Evolutionary conservation across 2,329 filamentous ascomycete species (phyloP).

Genomic region (Verticillium dahliae): DNA sequence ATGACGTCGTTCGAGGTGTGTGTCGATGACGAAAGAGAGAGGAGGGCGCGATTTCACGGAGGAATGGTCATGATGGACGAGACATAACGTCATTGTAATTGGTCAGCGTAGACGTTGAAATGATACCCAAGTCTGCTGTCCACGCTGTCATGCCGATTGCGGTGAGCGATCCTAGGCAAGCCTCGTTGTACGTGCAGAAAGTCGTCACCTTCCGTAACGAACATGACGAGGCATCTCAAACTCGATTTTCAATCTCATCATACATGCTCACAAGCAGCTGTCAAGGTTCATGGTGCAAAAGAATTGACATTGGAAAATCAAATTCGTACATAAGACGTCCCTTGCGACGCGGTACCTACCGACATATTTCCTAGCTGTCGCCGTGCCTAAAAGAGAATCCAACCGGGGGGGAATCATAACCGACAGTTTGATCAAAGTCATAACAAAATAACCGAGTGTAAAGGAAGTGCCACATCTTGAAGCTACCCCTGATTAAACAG

Average conservation of each 20-base stretch:
- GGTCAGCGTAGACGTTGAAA: conserved; percentile 18
- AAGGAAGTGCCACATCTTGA: background rate
- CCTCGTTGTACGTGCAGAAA: too few species aligned
- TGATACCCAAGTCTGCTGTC: conserved; percentile 31
- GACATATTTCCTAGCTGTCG: background rate
- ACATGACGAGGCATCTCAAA: background rate
- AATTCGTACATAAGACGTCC: background rate
- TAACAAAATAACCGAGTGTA: background rate
- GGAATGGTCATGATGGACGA: conserved; percentile 5
- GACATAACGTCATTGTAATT: conserved; percentile 7
- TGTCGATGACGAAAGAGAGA: too few species aligned
- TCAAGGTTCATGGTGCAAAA: too few species aligned
- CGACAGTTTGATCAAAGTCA: background rate
- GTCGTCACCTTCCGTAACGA: background rate
- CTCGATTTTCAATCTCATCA: too few species aligned
- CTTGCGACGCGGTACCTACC: background rate
- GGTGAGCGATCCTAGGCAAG: too few species aligned
- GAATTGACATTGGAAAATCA: background rate
- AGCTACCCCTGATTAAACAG: conserved; percentile 21
- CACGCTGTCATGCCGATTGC: background rate
- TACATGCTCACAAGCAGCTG: too few species aligned
- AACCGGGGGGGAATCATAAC: background rate
- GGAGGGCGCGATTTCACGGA: conserved; percentile 1
- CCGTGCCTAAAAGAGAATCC: background rate
- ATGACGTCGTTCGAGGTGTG: too few species aligned